A percentile compares a stretch with the other conserved stretches of the same genome.
Evolutionary conservation across 1,139 yeast genomes (phyloP).

Genomic region (Chernovozyma aurita): DNA sequence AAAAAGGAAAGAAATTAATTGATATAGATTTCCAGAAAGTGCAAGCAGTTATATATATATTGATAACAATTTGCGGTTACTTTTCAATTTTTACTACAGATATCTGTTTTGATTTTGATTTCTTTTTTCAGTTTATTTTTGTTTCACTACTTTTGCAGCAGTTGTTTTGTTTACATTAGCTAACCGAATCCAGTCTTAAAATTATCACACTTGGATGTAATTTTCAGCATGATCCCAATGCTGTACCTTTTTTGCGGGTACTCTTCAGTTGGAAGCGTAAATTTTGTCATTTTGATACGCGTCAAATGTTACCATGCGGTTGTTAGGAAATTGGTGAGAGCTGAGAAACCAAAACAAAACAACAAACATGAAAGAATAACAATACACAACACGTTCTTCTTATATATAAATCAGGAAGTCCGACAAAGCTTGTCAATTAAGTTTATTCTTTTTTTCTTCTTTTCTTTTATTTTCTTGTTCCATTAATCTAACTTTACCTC

Average conservation of each 20-base stretch:
- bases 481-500: neutral
- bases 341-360: constrained; percentile 4
- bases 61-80: neutral
- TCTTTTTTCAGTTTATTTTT: too few relatives aligned
- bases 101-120: too few relatives aligned
- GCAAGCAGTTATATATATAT: neutral
- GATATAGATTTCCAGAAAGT: neutral
- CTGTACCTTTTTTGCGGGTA: too few relatives aligned
- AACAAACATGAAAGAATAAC: constrained; percentile 1
- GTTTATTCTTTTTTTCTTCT: constrained; percentile 1
- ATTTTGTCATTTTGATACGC: too few relatives aligned
- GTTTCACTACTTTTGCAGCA: too few relatives aligned
- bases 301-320: too few relatives aligned
- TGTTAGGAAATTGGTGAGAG: too few relatives aligned
- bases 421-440: neutral
- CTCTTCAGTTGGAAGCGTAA: too few relatives aligned
- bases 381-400: neutral
- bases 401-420: neutral
- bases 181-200: too few relatives aligned
- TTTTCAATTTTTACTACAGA: neutral
- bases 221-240: too few relatives aligned
- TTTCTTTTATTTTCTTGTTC: neutral
- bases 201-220: too few relatives aligned
- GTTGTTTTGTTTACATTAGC: too few relatives aligned
- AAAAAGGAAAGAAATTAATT: constrained; percentile 1